phyloP scores from a whole-genome alignment of 768 basidiomycete genomes.

The Tulasnella sp. region DNA sequence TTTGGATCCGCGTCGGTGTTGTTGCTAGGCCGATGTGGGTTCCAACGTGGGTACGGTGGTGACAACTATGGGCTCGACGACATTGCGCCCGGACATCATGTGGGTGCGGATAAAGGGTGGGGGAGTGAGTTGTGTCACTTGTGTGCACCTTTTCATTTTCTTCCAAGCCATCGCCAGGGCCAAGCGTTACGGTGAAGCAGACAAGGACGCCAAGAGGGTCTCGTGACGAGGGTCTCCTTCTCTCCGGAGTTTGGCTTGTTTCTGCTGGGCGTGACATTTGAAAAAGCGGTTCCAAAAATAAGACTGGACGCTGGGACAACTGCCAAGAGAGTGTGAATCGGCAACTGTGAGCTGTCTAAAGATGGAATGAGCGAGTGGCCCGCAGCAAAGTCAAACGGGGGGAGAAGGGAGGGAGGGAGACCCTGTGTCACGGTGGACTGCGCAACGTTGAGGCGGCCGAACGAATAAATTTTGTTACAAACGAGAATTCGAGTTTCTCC shows the following conservation, averaged over 20 bases:
- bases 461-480: background rate
- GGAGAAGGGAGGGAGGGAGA: background rate
- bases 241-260: too few relatives aligned
- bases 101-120: background rate
- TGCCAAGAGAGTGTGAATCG: background rate
- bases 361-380: background rate
- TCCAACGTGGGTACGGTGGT: too few relatives aligned
- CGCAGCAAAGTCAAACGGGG: background rate
- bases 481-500: background rate
- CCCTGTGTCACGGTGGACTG: slow-evolving; percentile 14
- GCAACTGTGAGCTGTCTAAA: background rate
- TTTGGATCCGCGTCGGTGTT: too few relatives aligned
- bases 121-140: too few relatives aligned
- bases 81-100: too few relatives aligned
- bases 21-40: too few relatives aligned
- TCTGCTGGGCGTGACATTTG: background rate
- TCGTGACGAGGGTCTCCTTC: background rate
- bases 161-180: slow-evolving; percentile 5
- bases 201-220: background rate
- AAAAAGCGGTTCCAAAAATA: background rate
- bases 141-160: background rate
- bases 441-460: slow-evolving; percentile 5
- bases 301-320: background rate
- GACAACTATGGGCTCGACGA: too few relatives aligned
- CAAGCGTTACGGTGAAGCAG: background rate